Evolutionary conservation across 148 eudicot species (phyloP).

Genomic region (Beta vulgaris): DNA sequence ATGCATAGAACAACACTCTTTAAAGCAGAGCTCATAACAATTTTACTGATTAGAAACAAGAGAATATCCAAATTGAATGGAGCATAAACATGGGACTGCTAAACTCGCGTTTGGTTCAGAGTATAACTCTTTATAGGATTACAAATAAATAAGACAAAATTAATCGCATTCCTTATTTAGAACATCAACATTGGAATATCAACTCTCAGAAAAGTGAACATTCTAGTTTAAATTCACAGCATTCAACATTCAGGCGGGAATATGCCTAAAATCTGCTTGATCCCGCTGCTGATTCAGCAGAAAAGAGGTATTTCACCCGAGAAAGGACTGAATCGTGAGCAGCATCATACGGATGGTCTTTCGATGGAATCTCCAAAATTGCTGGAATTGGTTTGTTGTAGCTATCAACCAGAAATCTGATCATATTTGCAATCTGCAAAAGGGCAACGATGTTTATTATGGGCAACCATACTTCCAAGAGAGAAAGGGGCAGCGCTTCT

Average conservation of each 20-base stretch:
- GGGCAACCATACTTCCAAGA: not conserved
- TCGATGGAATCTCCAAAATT: conserved; percentile 92
- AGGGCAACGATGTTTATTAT: not conserved
- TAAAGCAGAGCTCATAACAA: not conserved
- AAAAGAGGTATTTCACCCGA: conserved; percentile 71
- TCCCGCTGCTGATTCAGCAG: conserved; percentile 73
- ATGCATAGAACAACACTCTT: not conserved
- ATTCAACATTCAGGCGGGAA: conserved; percentile 8
- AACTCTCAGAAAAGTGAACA: conserved; percentile 13
- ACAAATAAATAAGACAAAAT: conserved; percentile 5
- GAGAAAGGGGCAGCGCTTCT: not conserved
- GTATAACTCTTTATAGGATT: not conserved
- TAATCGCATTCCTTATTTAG: conserved; percentile 25
- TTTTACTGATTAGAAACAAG: not conserved
- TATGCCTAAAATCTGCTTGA: conserved; percentile 34
- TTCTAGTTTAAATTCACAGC: not conserved
- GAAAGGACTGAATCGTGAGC: conserved; percentile 94
- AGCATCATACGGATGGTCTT: conserved; percentile 97
- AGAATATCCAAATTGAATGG: not conserved
- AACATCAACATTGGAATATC: conserved; percentile 14
- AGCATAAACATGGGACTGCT: conserved; percentile 4
- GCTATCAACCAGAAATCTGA: conserved; percentile 88
- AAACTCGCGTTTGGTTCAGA: conserved; percentile 9
- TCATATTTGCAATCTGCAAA: conserved; percentile 87
- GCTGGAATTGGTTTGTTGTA: conserved; percentile 96